These are phyloP conservation scores for Naganishia vishniacii DNA, from an alignment of 768 basidiomycete species.

Conservation along the genomic window DNA sequence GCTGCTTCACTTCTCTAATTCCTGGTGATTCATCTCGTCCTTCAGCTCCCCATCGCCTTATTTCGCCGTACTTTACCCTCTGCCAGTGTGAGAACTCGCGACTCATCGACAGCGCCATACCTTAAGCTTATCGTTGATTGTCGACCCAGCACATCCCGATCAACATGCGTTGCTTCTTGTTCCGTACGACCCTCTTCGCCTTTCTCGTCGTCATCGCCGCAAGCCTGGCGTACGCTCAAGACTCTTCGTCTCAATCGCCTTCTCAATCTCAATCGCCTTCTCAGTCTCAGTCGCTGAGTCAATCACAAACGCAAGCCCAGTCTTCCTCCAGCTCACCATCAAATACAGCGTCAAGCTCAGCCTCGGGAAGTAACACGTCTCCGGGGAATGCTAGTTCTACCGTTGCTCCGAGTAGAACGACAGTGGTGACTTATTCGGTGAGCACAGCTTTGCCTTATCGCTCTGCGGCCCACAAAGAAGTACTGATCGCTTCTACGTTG, in stretches of 20 bases:
- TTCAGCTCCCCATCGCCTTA: background rate
- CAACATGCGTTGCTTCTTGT: background rate
- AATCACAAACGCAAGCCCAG: background rate
- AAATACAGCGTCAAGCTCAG: constrained; percentile 9
- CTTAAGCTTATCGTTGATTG: too few species aligned
- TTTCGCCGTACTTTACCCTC: background rate
- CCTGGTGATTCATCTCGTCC: too few species aligned
- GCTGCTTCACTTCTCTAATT: background rate
- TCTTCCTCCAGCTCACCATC: constrained; percentile 4
- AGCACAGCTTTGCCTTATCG: background rate
- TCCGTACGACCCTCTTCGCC: background rate
- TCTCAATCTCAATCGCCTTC: constrained; percentile 1
- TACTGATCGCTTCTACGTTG: background rate
- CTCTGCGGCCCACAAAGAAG: too few species aligned
- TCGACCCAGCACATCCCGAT: too few species aligned
- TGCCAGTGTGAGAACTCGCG: too few species aligned
- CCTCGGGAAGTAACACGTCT: background rate
- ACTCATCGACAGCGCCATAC: too few species aligned
- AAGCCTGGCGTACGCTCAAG: background rate
- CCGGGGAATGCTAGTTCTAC: constrained; percentile 16
- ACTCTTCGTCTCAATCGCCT: background rate
- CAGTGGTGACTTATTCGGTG: constrained; percentile 22
- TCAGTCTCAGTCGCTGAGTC: background rate
- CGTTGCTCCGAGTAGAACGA: constrained; percentile 12
- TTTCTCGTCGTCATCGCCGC: background rate